Evolutionary conservation across 164 flowering plant genomes (phyloP).

Genomic region (Tetracentron sinense): DNA sequence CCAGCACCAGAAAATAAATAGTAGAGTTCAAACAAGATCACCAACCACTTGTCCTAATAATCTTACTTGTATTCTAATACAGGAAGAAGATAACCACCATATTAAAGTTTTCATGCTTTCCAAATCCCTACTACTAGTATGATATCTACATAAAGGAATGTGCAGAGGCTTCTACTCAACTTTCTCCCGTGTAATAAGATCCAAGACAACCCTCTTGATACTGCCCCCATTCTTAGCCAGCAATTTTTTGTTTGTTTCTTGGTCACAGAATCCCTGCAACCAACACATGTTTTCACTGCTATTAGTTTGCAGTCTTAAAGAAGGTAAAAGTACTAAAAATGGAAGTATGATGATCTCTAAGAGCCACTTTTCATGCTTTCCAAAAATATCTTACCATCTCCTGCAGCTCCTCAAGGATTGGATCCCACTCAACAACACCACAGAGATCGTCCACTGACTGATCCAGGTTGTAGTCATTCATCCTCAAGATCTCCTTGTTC

Average conservation of each 20-base stretch:
- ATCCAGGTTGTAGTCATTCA: conserved; percentile 61
- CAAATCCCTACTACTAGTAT: too few species aligned
- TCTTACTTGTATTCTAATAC: too few species aligned
- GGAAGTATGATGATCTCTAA: too few species aligned
- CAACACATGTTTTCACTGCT: too few species aligned
- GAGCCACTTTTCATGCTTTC: too few species aligned
- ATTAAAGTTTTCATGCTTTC: too few species aligned
- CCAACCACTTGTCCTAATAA: too few species aligned
- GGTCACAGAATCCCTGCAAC: conserved; percentile 71
- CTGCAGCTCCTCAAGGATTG: conserved; percentile 64
- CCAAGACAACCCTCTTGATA: conserved; percentile 83
- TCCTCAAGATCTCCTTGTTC: conserved; percentile 70
- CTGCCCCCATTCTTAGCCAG: conserved; percentile 88
- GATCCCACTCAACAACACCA: conserved; percentile 77
- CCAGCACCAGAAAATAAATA: too few species aligned
- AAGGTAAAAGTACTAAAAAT: neutral
- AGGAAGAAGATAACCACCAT: too few species aligned
- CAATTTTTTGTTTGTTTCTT: conserved; percentile 60
- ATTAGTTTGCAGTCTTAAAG: too few species aligned
- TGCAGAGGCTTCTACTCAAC: conserved; percentile 25
- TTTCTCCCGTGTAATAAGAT: conserved; percentile 64
- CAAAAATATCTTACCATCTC: conserved; percentile 62
- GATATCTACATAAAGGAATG: too few species aligned
- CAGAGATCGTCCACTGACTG: conserved; percentile 70
- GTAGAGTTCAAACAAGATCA: too few species aligned